Evolutionary conservation across 148 eudicot genomes (phyloP).

Genomic region (Heliamphora exappendiculata): DNA sequence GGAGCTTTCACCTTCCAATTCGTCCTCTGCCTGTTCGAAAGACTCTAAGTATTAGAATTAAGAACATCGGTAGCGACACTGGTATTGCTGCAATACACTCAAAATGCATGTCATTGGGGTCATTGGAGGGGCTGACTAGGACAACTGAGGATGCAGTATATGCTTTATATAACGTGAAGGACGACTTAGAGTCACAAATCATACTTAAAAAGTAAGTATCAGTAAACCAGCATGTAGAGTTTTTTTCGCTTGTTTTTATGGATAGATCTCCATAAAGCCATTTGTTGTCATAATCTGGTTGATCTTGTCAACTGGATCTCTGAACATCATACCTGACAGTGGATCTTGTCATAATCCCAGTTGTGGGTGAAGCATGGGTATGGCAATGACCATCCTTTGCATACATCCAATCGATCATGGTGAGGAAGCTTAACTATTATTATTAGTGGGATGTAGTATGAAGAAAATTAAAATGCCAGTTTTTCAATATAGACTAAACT

Average conservation of each 20-base stretch:
- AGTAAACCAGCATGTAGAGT: not conserved
- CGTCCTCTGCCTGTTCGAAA: constrained; percentile 6
- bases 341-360: too few species aligned
- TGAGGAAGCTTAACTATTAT: too few species aligned
- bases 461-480: too few species aligned
- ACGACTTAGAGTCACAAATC: not conserved
- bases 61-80: constrained; percentile 14
- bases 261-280: not conserved
- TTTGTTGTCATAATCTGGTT: not conserved
- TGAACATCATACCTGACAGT: too few species aligned
- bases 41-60: constrained; percentile 18
- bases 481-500: too few species aligned
- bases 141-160: constrained; percentile 15
- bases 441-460: too few species aligned
- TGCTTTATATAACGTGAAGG: constrained; percentile 16
- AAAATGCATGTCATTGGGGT: constrained; percentile 19
- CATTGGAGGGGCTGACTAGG: constrained; percentile 20
- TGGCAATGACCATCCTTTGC: too few species aligned
- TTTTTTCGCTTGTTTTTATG: not conserved
- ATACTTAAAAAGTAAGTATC: constrained; percentile 21
- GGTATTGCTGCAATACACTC: constrained; percentile 15
- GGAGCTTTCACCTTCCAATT: constrained; percentile 17
- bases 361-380: too few species aligned
- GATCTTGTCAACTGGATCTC: too few species aligned
- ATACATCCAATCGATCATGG: too few species aligned